These are phyloP conservation scores for Chrysoporthe puriensis DNA, from an alignment of 2,329 filamentous ascomycete species.

Conservation along the genomic window DNA sequence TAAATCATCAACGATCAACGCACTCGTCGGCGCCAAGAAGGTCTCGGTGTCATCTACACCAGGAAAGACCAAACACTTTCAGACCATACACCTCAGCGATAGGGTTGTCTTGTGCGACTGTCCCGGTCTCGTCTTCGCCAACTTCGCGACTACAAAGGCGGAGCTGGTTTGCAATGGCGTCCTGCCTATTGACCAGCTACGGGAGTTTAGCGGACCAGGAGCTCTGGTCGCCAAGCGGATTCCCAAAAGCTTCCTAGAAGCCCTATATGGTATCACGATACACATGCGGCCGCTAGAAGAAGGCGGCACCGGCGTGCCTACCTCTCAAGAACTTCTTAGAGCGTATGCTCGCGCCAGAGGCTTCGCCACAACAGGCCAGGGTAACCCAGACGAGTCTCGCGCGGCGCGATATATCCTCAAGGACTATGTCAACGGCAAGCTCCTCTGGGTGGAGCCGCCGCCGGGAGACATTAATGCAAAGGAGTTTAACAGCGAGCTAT, in stretches of 20 bases:
- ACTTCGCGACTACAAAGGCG: constrained; percentile 95
- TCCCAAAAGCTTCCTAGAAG: constrained; percentile 86
- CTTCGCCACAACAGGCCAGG: constrained; percentile 85
- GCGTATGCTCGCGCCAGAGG: constrained; percentile 89
- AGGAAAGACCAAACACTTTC: constrained; percentile 99
- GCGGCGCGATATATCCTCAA: constrained; percentile 90
- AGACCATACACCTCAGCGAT: constrained; percentile 92
- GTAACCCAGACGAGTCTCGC: constrained; percentile 90
- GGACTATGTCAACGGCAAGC: constrained; percentile 95
- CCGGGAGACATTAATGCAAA: constrained; percentile 70
- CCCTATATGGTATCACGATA: constrained; percentile 92
- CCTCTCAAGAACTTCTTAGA: constrained; percentile 79
- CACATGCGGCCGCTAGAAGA: constrained; percentile 80
- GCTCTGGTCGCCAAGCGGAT: constrained; percentile 83
- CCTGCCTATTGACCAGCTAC: constrained; percentile 92
- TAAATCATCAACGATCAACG: constrained; percentile 99
- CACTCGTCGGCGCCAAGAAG: constrained; percentile 97
- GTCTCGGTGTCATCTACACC: constrained; percentile 97
- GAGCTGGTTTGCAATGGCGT: constrained; percentile 95
- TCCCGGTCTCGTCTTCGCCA: constrained; percentile 96
- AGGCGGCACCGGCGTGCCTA: constrained; percentile 86
- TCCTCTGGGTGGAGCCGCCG: constrained; percentile 89
- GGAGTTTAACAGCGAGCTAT: constrained; percentile 88
- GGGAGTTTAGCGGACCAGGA: constrained; percentile 88
- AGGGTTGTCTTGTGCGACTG: constrained; percentile 95